Evolutionary conservation across 2,329 filamentous ascomycete genomes (phyloP).

Genomic region (Xylaria sp.): DNA sequence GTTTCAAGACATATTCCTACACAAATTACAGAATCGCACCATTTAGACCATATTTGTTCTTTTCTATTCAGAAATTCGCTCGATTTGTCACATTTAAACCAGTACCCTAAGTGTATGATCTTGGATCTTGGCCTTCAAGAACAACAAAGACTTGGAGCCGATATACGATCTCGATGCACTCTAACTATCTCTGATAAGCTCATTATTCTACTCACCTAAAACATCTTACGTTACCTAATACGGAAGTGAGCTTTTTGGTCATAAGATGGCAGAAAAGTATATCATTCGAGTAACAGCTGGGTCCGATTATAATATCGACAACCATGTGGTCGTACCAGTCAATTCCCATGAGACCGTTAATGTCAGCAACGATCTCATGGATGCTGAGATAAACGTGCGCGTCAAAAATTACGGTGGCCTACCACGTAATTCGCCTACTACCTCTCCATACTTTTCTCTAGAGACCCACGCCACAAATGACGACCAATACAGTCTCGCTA

Average conservation of each 20-base stretch:
- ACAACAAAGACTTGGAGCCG: not conserved
- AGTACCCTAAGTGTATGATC: not conserved
- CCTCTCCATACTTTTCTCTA: constrained; percentile 80
- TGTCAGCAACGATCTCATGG: constrained; percentile 72
- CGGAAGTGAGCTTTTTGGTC: not conserved
- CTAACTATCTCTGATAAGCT: not conserved
- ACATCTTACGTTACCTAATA: not conserved
- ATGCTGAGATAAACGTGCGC: constrained; percentile 77
- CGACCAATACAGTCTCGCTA: constrained; percentile 87
- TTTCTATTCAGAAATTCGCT: not conserved
- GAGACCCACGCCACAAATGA: constrained; percentile 71
- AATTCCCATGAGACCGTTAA: constrained; percentile 73
- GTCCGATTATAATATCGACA: constrained; percentile 75
- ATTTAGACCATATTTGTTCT: not conserved
- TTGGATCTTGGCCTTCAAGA: constrained; percentile 1
- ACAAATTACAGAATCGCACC: not conserved
- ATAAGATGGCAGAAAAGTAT: constrained; percentile 76
- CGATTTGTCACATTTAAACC: not conserved
- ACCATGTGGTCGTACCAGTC: constrained; percentile 79
- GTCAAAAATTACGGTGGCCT: constrained; percentile 76
- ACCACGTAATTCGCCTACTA: constrained; percentile 74
- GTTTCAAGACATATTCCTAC: not conserved
- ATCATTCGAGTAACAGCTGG: constrained; percentile 86
- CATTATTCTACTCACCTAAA: not conserved
- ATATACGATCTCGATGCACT: not conserved